phyloP scores from a whole-genome alignment of 139 green algal species.

The Tetradesmus lagerheimii region DNA sequence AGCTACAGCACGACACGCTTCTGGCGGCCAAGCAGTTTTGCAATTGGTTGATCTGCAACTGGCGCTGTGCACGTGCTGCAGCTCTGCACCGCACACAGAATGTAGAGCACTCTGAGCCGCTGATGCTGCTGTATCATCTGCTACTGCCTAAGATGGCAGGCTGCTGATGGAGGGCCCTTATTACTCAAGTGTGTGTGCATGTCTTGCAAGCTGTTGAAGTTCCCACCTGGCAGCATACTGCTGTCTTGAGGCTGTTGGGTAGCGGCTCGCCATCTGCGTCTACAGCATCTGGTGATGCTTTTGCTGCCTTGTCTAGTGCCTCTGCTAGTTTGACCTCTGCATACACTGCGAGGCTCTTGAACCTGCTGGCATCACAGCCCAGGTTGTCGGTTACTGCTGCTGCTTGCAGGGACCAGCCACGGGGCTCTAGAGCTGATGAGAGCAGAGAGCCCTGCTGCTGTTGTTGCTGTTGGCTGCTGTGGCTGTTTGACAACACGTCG shows the following conservation, averaged over 20 bases:
- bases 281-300: conserved; percentile 49
- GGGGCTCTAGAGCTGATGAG: background rate
- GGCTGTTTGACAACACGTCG: too few relatives aligned
- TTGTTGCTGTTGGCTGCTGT: background rate
- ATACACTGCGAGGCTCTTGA: conserved; percentile 67
- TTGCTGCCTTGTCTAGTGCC: conserved; percentile 65
- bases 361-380: conserved; percentile 44
- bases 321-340: conserved; percentile 73
- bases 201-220: too few relatives aligned
- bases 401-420: conserved; percentile 45
- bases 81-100: too few relatives aligned
- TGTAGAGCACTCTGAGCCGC: too few relatives aligned
- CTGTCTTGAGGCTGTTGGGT: conserved; percentile 69
- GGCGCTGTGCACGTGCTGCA: too few relatives aligned
- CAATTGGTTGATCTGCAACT: too few relatives aligned
- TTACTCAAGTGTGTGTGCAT: too few relatives aligned
- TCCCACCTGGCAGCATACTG: conserved; percentile 74
- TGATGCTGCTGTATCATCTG: too few relatives aligned
- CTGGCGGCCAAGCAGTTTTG: too few relatives aligned
- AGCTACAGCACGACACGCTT: too few relatives aligned
- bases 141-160: too few relatives aligned
- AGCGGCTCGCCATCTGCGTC: conserved; percentile 50
- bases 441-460: background rate
- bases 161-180: too few relatives aligned
- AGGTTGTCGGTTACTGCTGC: conserved; percentile 31